Evolutionary conservation across 2,329 filamentous ascomycete genomes (phyloP), one percentile per base, ranked within the genome.

Genomic region (Sporothrix globosa): DNA sequence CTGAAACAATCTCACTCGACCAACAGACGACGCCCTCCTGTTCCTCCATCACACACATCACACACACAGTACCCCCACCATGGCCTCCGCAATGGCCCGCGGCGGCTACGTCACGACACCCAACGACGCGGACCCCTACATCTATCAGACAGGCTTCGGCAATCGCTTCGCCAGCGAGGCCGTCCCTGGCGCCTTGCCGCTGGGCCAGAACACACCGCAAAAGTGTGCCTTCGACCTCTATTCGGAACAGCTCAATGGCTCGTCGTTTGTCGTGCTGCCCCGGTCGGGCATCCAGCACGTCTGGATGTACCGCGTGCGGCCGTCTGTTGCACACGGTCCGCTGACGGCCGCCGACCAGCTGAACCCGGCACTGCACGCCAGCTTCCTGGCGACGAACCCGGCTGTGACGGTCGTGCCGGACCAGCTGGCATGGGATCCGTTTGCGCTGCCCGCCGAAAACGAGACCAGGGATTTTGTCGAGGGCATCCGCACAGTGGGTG

Each of bases 91-190:
- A 10, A 52, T 66, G 39, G 69, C 69, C 44, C 60, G 50, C n/a
- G 27, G 14, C 9, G 68, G 52, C 34, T 71, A 69, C 17, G 52
- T 63, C 7, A 68, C 68, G 11, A 17, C 24, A 4, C 66, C 72
- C 5, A 39, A 17, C 14, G 54, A 44, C 0, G 73, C 72, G 34
- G 72, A 82, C 81, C 77, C 85, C 78, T 77, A 88, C 67, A 68
- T 83, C 78, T 88, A 88, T 74, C 84, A 87, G 83, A 76, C 82
- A 24, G 87, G 86, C 24, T 88, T 87, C 74, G 83, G 83, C 50
- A 88, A 88, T 75, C 76, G 79, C 11, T 83, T 83, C 71, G 79
- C 80, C 67, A 83, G 82, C 30, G 82, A 84, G 72, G 81, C 81
- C n/a, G 77, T 84, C 2, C 80, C 82, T 14, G 81, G 80, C 44